A percentile compares a stretch with the other conserved stretches of the same genome.
These are phyloP conservation scores for Protomyces lactucae-debilis DNA, from an alignment of 1,139 yeast species.

Conservation along the genomic window DNA sequence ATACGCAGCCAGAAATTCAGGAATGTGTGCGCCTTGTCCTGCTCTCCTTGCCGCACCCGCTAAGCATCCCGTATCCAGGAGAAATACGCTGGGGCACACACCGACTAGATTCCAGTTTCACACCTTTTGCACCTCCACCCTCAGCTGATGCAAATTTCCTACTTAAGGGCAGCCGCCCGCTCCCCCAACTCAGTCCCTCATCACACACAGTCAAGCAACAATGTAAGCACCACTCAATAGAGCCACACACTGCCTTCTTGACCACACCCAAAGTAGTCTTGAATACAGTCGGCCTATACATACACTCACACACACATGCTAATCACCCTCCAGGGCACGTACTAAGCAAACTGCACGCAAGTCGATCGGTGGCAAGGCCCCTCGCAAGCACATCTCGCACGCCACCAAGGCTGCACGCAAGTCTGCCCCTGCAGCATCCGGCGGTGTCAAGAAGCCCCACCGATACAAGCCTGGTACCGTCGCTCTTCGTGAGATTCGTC, in stretches of 20 bases:
- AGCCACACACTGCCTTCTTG: neutral
- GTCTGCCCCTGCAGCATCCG: slow-evolving; percentile 76
- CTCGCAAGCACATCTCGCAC: slow-evolving; percentile 80
- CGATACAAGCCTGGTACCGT: slow-evolving; percentile 99
- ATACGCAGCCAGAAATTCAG: too few relatives aligned
- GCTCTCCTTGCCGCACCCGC: too few relatives aligned
- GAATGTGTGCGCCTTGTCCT: too few relatives aligned
- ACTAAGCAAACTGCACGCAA: slow-evolving; percentile 98
- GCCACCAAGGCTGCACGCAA: slow-evolving; percentile 99
- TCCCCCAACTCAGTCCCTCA: neutral
- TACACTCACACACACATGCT: neutral
- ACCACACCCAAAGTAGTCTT: neutral
- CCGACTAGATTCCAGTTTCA: neutral
- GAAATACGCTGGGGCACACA: neutral
- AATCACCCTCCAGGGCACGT: slow-evolving; percentile 61
- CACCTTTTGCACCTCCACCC: neutral
- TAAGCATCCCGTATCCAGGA: too few relatives aligned
- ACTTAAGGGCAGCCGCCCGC: neutral
- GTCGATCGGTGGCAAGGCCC: slow-evolving; percentile 99
- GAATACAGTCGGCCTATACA: neutral
- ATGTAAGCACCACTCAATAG: neutral
- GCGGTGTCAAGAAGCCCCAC: slow-evolving; percentile 99
- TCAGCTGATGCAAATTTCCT: neutral
- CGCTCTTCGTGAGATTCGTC: slow-evolving; percentile 98
- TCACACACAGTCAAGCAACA: neutral